A percentile compares a stretch with the other conserved stretches of the same genome.
Conservation (phyloP, 768 basidiomycete genomes). For the Serendipita sp. region DNA sequence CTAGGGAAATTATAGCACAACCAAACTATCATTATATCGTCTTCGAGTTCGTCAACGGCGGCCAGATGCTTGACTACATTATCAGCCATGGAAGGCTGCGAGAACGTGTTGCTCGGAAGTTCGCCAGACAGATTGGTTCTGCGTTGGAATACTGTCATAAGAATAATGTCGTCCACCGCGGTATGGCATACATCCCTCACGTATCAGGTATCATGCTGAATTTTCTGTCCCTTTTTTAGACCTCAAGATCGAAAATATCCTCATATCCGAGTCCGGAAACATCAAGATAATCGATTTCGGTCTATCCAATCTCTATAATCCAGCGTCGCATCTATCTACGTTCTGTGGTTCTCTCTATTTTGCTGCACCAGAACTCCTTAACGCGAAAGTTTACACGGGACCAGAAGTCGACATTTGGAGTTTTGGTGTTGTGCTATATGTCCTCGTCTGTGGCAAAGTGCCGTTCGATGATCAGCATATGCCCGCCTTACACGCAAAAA, state of each 20-base stretch:
- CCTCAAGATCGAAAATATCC: constrained; percentile 99
- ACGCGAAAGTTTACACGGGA: constrained; percentile 91
- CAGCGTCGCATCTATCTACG: constrained; percentile 64
- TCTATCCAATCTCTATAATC: constrained; percentile 88
- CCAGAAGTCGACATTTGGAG: constrained; percentile 99
- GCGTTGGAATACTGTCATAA: constrained; percentile 94
- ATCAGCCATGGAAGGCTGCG: constrained; percentile 93
- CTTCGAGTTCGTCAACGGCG: constrained; percentile 95
- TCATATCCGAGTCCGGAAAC: constrained; percentile 95
- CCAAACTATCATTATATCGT: constrained; percentile 99
- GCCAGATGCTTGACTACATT: constrained; percentile 99
- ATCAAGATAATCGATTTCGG: constrained; percentile 99
- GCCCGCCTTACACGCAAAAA: constrained; percentile 98
- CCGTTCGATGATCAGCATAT: constrained; percentile 99
- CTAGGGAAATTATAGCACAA: constrained; percentile 97
- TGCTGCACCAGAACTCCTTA: constrained; percentile 92
- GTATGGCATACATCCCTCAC: constrained; percentile 7
- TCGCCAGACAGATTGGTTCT: constrained; percentile 91
- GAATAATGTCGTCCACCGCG: constrained; percentile 95
- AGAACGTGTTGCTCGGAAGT: constrained; percentile 92
- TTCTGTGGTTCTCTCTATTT: constrained; percentile 98
- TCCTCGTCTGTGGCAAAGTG: constrained; percentile 95
- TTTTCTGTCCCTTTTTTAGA: constrained; percentile 21
- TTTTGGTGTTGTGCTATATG: constrained; percentile 95
- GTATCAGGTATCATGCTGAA: not conserved